Conservation (phyloP, 305 asterid genomes). For the Fraxinus sp. region DNA sequence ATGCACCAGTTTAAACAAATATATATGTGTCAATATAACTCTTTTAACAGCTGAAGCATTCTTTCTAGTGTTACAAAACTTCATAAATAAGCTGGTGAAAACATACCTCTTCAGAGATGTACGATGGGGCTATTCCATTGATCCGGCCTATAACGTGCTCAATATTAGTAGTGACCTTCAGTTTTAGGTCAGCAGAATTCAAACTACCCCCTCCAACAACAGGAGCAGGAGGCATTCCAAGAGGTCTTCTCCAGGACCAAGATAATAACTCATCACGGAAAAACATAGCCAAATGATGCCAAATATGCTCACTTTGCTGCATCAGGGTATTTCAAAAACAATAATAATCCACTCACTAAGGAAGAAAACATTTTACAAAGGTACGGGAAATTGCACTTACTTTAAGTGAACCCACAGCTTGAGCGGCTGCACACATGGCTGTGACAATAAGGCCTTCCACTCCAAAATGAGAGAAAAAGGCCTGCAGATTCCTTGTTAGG, state of each 20-base stretch:
- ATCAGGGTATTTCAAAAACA: conserved; percentile 17
- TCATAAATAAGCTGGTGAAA: background rate
- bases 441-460: conserved; percentile 96
- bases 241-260: conserved; percentile 98
- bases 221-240: conserved; percentile 78
- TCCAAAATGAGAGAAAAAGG: conserved; percentile 94
- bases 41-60: background rate
- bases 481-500: conserved; percentile 93
- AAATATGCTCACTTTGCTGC: conserved; percentile 96
- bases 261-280: conserved; percentile 97
- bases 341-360: conserved; percentile 9
- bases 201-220: conserved; percentile 70
- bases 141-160: conserved; percentile 80
- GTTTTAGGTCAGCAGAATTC: conserved; percentile 80
- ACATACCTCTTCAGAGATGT: conserved; percentile 87
- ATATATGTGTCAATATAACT: background rate
- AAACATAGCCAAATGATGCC: conserved; percentile 98
- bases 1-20: background rate
- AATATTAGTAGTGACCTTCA: conserved; percentile 70
- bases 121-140: conserved; percentile 81
- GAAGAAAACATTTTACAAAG: background rate
- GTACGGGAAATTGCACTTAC: conserved; percentile 42
- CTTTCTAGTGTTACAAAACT: background rate
- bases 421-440: conserved; percentile 95
- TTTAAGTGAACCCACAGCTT: conserved; percentile 94